Evolutionary conservation across 1,139 yeast species (phyloP).

Genomic region (Suhomyces terraborum): DNA sequence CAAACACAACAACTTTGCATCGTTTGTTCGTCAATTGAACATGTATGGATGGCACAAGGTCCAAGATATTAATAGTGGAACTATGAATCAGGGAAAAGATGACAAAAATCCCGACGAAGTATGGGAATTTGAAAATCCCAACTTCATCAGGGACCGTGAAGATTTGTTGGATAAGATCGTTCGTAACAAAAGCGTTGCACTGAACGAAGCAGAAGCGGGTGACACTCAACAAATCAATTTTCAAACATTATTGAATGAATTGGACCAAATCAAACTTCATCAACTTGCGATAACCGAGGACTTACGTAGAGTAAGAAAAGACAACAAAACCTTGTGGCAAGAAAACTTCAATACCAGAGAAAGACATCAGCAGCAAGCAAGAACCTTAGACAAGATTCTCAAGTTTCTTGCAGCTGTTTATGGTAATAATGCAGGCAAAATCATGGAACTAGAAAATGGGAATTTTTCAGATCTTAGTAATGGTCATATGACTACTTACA

Average conservation of each 20-base stretch:
- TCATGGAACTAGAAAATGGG: conserved; percentile 37
- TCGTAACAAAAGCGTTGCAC: conserved; percentile 40
- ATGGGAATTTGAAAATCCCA: conserved; percentile 84
- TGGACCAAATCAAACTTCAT: conserved; percentile 73
- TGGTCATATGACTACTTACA: conserved; percentile 23
- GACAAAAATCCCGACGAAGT: conserved; percentile 47
- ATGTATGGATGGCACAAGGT: conserved; percentile 99
- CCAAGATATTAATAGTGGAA: conserved; percentile 71
- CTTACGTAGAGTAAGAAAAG: conserved; percentile 75
- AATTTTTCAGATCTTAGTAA: conserved; percentile 16
- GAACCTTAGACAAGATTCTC: conserved; percentile 83
- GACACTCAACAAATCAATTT: conserved; percentile 45
- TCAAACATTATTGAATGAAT: conserved; percentile 61
- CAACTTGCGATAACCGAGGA: conserved; percentile 85
- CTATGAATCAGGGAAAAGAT: conserved; percentile 58
- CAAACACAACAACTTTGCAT: conserved; percentile 82
- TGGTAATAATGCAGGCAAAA: conserved; percentile 62
- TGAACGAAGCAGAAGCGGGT: conserved; percentile 9
- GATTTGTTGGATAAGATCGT: conserved; percentile 73
- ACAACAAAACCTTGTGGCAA: conserved; percentile 88
- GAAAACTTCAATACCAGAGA: conserved; percentile 84
- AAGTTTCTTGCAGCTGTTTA: conserved; percentile 84
- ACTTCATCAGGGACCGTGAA: conserved; percentile 68
- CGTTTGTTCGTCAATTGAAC: conserved; percentile 85
- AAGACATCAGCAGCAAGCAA: conserved; percentile 80